Evolutionary conservation across 176 grass and related monocot species (phyloP).

Genomic region (Puccinellia tenuiflora): DNA sequence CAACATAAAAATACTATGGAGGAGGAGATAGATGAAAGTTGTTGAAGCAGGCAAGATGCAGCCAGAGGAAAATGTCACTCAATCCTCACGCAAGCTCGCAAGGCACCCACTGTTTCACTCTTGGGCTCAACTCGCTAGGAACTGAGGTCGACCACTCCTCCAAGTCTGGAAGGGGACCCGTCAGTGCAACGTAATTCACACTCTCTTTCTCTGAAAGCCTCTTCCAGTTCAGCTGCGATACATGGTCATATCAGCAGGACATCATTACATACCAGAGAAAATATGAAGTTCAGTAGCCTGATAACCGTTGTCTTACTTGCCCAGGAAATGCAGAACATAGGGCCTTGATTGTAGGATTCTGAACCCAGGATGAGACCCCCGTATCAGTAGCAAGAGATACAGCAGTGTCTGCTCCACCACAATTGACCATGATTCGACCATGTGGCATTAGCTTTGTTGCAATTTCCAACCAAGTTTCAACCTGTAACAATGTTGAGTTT

Average conservation of each 20-base stretch:
- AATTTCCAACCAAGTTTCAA: slow-evolving; percentile 69
- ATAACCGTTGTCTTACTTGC: slow-evolving; percentile 33
- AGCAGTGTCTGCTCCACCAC: slow-evolving; percentile 57
- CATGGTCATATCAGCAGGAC: background rate
- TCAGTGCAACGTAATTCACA: slow-evolving; percentile 79
- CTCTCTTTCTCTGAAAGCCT: slow-evolving; percentile 60
- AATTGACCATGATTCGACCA: slow-evolving; percentile 90
- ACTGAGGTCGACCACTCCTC: slow-evolving; percentile 60
- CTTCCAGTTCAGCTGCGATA: slow-evolving; percentile 78
- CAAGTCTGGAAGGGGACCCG: slow-evolving; percentile 77
- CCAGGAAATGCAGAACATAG: slow-evolving; percentile 69
- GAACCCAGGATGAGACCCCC: slow-evolving; percentile 42
- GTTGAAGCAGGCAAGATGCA: slow-evolving; percentile 12
- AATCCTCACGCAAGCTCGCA: slow-evolving; percentile 34
- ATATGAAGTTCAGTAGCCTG: background rate
- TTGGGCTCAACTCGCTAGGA: slow-evolving; percentile 58
- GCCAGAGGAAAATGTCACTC: background rate
- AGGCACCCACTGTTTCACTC: slow-evolving; percentile 64
- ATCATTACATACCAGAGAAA: background rate
- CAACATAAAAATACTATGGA: background rate
- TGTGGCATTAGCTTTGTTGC: slow-evolving; percentile 71
- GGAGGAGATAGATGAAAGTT: background rate
- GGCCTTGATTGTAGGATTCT: slow-evolving; percentile 81
- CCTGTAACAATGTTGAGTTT: slow-evolving; percentile 40
- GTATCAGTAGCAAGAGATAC: slow-evolving; percentile 46